Percentiles rank a stretch among this genome's conserved stretches.
Conservation (phyloP, 2,329 filamentous ascomycete species). For the Exophiala xenobiotica region DNA sequence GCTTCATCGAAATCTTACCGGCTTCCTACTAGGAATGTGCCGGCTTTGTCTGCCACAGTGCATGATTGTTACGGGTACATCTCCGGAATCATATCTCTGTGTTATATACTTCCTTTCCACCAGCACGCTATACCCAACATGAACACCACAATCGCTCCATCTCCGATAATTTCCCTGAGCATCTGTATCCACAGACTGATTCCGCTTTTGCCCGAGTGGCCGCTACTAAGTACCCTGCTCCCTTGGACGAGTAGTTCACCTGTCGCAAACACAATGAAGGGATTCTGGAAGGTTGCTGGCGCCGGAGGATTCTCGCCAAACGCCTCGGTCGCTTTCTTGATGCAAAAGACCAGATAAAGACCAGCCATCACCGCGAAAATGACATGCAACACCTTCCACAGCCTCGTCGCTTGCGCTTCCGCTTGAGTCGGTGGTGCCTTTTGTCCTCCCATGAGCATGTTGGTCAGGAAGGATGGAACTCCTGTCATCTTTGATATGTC, state of each 20-base stretch:
- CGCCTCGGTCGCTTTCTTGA: constrained; percentile 38
- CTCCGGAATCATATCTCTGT: not conserved
- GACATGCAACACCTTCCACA: constrained; percentile 60
- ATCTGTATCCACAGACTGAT: constrained; percentile 39
- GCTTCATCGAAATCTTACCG: too few species aligned
- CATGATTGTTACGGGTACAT: not conserved
- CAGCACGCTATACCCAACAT: constrained; percentile 45
- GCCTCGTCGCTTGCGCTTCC: constrained; percentile 36
- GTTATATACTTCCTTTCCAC: constrained; percentile 34
- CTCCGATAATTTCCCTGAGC: constrained; percentile 40
- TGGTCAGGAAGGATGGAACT: constrained; percentile 36
- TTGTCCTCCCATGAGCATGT: constrained; percentile 38
- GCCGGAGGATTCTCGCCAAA: constrained; percentile 44
- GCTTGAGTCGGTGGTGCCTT: constrained; percentile 40
- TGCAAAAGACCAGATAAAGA: constrained; percentile 49
- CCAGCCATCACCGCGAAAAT: constrained; percentile 58
- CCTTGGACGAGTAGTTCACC: constrained; percentile 45
- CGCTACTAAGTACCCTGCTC: constrained; percentile 36
- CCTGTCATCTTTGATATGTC: constrained; percentile 31
- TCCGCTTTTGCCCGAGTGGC: constrained; percentile 32
- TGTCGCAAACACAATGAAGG: constrained; percentile 48
- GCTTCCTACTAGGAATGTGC: too few species aligned
- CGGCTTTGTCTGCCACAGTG: not conserved
- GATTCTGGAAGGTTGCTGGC: constrained; percentile 46
- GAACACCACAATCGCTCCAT: constrained; percentile 48